Conservation (phyloP, 495 filamentous ascomycete genomes). For the Penicillium parvum region DNA sequence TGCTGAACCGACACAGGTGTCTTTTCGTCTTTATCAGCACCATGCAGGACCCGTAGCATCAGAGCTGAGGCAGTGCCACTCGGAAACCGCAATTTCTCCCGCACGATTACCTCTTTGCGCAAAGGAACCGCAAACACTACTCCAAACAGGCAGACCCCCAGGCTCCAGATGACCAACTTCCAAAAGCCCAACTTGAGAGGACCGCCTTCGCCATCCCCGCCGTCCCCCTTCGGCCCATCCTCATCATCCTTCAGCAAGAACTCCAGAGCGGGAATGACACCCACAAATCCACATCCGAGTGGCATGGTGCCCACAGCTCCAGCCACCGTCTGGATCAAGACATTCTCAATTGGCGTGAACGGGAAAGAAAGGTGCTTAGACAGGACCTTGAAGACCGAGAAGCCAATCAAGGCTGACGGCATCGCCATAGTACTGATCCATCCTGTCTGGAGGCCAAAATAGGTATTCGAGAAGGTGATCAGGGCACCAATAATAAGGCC, state of each 20-base stretch:
- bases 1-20: conserved; percentile 6
- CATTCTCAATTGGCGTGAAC: conserved; percentile 94
- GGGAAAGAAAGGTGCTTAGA: conserved; percentile 65
- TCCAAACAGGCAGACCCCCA: conserved; percentile 92
- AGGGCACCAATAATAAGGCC: conserved; percentile 81
- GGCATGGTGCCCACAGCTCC: conserved; percentile 97
- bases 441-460: conserved; percentile 95
- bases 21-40: conserved; percentile 40
- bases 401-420: conserved; percentile 93
- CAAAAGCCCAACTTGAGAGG: conserved; percentile 66
- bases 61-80: conserved; percentile 92
- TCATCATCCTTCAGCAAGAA: conserved; percentile 74
- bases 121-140: conserved; percentile 92
- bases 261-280: conserved; percentile 86
- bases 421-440: conserved; percentile 86
- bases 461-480: conserved; percentile 94
- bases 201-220: conserved; percentile 59
- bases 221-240: conserved; percentile 45
- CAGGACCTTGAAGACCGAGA: conserved; percentile 85
- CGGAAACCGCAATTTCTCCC: conserved; percentile 89
- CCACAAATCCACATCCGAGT: conserved; percentile 91
- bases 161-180: conserved; percentile 80
- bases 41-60: conserved; percentile 85
- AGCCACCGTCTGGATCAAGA: conserved; percentile 94
- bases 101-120: conserved; percentile 82